Conservation (phyloP, 345 rosid genomes). For the Bruguiera sexangula region DNA sequence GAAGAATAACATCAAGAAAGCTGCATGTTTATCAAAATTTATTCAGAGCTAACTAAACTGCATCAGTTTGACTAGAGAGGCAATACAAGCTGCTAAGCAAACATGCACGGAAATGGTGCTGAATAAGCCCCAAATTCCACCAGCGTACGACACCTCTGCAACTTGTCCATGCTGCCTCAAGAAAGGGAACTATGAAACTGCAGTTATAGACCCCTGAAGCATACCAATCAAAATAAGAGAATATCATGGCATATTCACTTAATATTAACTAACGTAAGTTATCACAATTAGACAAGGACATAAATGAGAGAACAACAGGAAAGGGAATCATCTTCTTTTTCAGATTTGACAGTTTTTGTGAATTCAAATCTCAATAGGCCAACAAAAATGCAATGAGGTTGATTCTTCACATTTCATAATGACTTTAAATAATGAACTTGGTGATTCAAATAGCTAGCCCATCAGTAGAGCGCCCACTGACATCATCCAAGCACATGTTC, state of each 20-base stretch:
- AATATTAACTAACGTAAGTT: background rate
- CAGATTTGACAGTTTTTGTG: too few species aligned
- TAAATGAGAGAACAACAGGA: too few species aligned
- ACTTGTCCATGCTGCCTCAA: background rate
- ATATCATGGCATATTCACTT: too few species aligned
- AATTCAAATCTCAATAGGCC: too few species aligned
- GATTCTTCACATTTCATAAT: too few species aligned
- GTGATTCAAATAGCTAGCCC: too few species aligned
- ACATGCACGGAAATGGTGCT: conserved; percentile 3
- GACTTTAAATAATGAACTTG: too few species aligned
- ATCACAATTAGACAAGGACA: too few species aligned
- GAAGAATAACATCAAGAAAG: background rate
- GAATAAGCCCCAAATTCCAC: background rate
- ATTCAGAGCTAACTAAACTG: background rate
- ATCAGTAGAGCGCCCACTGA: background rate
- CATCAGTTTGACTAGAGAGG: background rate
- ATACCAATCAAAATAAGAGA: conserved; percentile 1
- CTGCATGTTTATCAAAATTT: background rate
- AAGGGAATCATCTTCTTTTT: too few species aligned
- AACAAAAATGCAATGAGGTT: too few species aligned
- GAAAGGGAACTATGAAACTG: conserved; percentile 3
- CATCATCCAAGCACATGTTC: too few species aligned
- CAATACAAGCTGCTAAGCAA: background rate
- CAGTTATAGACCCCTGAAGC: conserved; percentile 41
- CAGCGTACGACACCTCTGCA: background rate